Base-by-base conservation (phyloP, 1,139 yeast genomes). In the Lodderomyces parapsilosis region DNA sequence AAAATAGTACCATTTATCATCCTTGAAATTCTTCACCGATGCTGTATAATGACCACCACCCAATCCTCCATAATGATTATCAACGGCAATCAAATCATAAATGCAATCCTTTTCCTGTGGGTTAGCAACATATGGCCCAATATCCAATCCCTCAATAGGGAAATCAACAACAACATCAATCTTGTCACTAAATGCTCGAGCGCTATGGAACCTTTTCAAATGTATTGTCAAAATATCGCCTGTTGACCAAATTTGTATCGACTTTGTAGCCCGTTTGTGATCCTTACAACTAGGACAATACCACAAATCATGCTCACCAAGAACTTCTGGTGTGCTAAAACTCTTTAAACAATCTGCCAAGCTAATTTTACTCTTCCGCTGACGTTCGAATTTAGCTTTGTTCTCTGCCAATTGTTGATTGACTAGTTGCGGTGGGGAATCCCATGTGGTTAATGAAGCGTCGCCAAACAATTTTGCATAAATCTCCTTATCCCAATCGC, bases 21-120 rank as follows among this genome's bases (percentile, higher is more conserved):
- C 96, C 40, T 81, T 71, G 62, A 82, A 84, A 57, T 91, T 91
- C 60, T 84, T 85, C 1, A 80, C 97, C 54, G 81, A 84, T 0
- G 98, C 89, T 1, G 99, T 93, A 60, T 93, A 93, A 65, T 93
- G 99, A 2, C 99, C 99, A 6, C 99, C 99, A 1, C 98, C 98
- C 25, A 93, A 71, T 0, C 98, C 97, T 43, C 99, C 99, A 59
- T 76, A 91, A 60, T 93, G 99, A 60, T 91, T 91, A 60, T 91
- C 98, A 20, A 93, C 97, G 0, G 95, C 98, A 56, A 88, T 76
- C 53, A 93, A 70, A 59, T 93, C 99, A 61, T 93, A 93, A 0
- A 88, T 61, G 18, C 44, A 41, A 31, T 49, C 43, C 7, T 65
- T 65, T 5, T 66, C 66, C 10, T 63, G 63, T 15, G 67, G 61